phyloP scores from a whole-genome alignment of 495 filamentous ascomycete genomes.

The Thermothielavioides terrestris region DNA sequence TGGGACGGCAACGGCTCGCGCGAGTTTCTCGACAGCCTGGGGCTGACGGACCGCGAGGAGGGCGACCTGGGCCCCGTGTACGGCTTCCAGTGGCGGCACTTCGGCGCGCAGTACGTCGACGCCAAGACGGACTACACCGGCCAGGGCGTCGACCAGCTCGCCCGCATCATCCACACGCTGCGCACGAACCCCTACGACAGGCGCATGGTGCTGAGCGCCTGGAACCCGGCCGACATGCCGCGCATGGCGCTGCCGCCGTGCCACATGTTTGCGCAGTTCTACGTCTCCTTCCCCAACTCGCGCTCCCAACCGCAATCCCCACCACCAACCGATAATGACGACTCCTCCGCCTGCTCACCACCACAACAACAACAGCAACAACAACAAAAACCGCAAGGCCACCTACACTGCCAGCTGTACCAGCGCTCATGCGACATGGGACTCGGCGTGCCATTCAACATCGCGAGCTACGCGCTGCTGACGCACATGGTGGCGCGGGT shows the following conservation, averaged over 20 bases:
- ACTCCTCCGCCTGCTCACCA: neutral
- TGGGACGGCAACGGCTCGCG: constrained; percentile 97
- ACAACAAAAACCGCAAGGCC: constrained; percentile 45
- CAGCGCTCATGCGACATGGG: constrained; percentile 97
- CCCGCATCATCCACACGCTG: constrained; percentile 75
- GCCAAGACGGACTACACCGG: constrained; percentile 74
- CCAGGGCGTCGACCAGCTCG: constrained; percentile 85
- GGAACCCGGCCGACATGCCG: constrained; percentile 79
- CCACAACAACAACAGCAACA: constrained; percentile 14
- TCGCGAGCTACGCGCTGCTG: constrained; percentile 83
- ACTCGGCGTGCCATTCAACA: constrained; percentile 94
- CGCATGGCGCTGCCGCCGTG: constrained; percentile 95
- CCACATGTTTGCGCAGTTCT: constrained; percentile 99
- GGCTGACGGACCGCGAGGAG: constrained; percentile 65
- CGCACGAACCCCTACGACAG: constrained; percentile 76
- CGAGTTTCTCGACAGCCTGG: constrained; percentile 74
- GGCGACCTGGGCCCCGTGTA: constrained; percentile 96
- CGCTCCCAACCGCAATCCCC: neutral
- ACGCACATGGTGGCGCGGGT: constrained; percentile 91
- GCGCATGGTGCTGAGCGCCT: constrained; percentile 79
- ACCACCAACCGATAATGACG: neutral
- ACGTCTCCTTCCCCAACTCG: constrained; percentile 64
- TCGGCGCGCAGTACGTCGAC: constrained; percentile 82
- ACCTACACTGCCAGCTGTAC: constrained; percentile 77
- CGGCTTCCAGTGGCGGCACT: constrained; percentile 98